phyloP scores from a whole-genome alignment of 176 grass and related monocot species.

The Lolium rigidum region DNA sequence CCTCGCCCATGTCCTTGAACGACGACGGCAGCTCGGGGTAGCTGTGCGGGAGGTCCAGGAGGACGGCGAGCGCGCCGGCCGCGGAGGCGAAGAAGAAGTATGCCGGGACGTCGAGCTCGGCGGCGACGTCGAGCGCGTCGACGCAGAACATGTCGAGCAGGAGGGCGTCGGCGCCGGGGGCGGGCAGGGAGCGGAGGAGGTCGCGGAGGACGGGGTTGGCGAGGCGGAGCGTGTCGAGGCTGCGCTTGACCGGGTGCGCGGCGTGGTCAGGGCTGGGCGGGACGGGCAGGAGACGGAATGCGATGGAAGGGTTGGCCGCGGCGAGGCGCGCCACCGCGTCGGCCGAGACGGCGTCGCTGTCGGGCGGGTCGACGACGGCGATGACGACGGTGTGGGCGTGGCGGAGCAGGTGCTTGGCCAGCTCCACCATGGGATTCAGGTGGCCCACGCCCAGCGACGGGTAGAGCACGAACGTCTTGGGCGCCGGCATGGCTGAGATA shows the following conservation, averaged over 20 bases:
- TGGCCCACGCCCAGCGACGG: slow-evolving; percentile 51
- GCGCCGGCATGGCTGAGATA: not conserved
- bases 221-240: not conserved
- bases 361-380: slow-evolving; percentile 1
- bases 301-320: slow-evolving; percentile 36
- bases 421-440: slow-evolving; percentile 50
- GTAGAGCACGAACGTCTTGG: slow-evolving; percentile 47
- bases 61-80: slow-evolving; percentile 16
- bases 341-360: not conserved
- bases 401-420: slow-evolving; percentile 43
- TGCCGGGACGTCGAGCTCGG: slow-evolving; percentile 42
- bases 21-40: not conserved
- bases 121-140: slow-evolving; percentile 45
- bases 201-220: not conserved
- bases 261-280: not conserved
- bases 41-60: slow-evolving; percentile 24
- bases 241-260: not conserved
- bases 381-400: slow-evolving; percentile 19
- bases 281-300: slow-evolving; percentile 31
- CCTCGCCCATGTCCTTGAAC: slow-evolving; percentile 39
- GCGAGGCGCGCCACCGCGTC: slow-evolving; percentile 21
- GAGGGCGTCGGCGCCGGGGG: slow-evolving; percentile 9
- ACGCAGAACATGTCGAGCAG: slow-evolving; percentile 56
- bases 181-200: not conserved
- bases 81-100: slow-evolving; percentile 40